phyloP scores from a whole-genome alignment of 1,139 yeast genomes.

The Hemisphaericaspora lyxosophila region DNA sequence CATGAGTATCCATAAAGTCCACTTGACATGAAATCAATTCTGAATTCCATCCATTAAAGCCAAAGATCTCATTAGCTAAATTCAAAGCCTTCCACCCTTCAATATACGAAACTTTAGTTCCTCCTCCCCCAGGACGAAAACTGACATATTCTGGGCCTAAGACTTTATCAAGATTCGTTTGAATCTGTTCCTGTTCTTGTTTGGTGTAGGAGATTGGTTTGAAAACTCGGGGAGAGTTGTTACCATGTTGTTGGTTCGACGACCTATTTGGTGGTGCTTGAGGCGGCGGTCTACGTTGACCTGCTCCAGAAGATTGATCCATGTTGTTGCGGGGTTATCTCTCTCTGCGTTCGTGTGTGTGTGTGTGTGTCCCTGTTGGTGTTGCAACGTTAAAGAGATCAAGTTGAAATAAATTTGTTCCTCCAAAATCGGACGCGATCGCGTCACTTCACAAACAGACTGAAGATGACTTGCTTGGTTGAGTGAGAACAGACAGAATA shows the following conservation, averaged over 20 bases:
- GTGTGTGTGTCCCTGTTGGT: too few relatives aligned
- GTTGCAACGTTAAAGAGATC: too few relatives aligned
- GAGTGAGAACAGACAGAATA: too few relatives aligned
- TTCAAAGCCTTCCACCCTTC: constrained; percentile 84
- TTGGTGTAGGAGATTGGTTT: constrained; percentile 33
- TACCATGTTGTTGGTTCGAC: constrained; percentile 5
- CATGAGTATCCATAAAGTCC: constrained; percentile 68
- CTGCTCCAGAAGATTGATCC: neutral
- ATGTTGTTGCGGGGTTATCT: too few relatives aligned
- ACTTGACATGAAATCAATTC: constrained; percentile 64
- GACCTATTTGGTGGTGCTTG: constrained; percentile 5
- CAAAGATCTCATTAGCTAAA: constrained; percentile 77
- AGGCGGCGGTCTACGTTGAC: constrained; percentile 1
- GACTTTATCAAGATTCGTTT: constrained; percentile 51
- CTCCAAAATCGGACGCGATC: too few relatives aligned
- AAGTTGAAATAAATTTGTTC: too few relatives aligned
- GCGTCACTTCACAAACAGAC: too few relatives aligned
- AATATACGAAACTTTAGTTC: constrained; percentile 63
- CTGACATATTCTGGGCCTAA: constrained; percentile 92
- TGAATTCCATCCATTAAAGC: constrained; percentile 79
- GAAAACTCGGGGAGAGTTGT: constrained; percentile 16
- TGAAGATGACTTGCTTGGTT: too few relatives aligned
- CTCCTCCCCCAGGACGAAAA: constrained; percentile 76
- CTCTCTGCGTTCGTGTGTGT: too few relatives aligned
- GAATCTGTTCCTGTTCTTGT: constrained; percentile 43